phyloP scores from a whole-genome alignment of 371 early-diverging fungal genomes.

The Rhizopus microsporus region DNA sequence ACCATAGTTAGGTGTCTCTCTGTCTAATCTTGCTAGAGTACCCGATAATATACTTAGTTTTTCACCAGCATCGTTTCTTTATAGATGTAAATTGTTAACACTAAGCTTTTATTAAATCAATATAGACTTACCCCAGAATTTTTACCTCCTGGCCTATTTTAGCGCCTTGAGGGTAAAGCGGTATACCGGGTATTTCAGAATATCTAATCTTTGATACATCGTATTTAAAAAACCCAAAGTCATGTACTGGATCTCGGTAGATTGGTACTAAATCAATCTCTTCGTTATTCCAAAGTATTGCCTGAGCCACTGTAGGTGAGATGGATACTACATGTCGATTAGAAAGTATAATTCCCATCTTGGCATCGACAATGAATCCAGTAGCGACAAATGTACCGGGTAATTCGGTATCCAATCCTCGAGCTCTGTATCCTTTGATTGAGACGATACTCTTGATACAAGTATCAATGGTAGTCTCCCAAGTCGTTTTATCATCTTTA shows the following conservation, averaged over 20 bases:
- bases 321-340: constrained; percentile 90
- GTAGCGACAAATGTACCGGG: constrained; percentile 81
- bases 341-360: constrained; percentile 82
- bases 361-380: constrained; percentile 90
- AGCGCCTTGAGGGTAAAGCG: constrained; percentile 73
- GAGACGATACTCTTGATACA: constrained; percentile 84
- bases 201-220: constrained; percentile 75
- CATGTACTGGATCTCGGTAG: constrained; percentile 80
- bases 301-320: constrained; percentile 82
- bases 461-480: constrained; percentile 77
- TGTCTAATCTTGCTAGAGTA: constrained; percentile 76
- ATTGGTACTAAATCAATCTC: constrained; percentile 82
- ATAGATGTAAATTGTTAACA: neutral
- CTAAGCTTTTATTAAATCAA: neutral
- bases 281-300: constrained; percentile 84
- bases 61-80: constrained; percentile 78
- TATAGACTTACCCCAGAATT: constrained; percentile 65
- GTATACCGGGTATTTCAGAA: constrained; percentile 68
- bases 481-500: constrained; percentile 24
- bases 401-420: constrained; percentile 88
- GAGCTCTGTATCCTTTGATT: constrained; percentile 79
- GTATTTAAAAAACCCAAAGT: constrained; percentile 86
- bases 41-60: constrained; percentile 80
- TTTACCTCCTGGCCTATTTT: constrained; percentile 82
- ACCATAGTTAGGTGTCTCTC: constrained; percentile 45